Evolutionary conservation across 108 stramenopile species (phyloP).

Genomic region (Cyclotella sp.): DNA sequence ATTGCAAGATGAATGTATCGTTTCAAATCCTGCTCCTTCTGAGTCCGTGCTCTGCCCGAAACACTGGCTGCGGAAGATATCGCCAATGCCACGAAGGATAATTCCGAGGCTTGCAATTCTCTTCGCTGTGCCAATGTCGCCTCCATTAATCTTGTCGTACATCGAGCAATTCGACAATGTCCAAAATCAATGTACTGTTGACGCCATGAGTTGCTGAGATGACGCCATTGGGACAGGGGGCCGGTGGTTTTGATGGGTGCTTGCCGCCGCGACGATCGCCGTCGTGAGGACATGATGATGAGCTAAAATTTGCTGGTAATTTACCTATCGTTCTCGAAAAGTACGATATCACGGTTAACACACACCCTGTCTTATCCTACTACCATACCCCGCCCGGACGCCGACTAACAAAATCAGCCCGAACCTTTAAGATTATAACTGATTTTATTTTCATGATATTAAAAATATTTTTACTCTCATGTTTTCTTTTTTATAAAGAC

Average conservation of each 20-base stretch:
- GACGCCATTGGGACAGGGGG: constrained; percentile 20
- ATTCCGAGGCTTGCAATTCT: neutral
- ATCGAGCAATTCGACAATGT: constrained; percentile 23
- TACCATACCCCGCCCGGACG: no score
- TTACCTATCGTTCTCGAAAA: no score
- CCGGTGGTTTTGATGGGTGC: constrained; percentile 8
- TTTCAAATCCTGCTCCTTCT: constrained; percentile 18
- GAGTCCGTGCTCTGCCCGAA: constrained; percentile 9
- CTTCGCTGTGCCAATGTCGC: constrained; percentile 7
- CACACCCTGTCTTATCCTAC: no score
- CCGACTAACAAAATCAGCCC: no score
- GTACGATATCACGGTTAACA: no score
- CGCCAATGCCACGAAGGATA: constrained; percentile 35
- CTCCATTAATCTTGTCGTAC: constrained; percentile 9
- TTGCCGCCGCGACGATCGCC: constrained; percentile 19
- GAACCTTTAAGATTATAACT: no score
- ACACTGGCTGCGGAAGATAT: constrained; percentile 29
- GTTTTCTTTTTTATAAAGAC: no score
- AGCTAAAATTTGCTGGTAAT: no score
- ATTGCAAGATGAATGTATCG: constrained; percentile 15
- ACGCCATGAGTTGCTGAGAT: constrained; percentile 19
- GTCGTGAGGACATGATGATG: constrained; percentile 6
- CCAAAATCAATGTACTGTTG: constrained; percentile 33
- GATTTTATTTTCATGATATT: no score
- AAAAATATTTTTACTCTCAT: no score